Evolutionary conservation across 1,139 yeast genomes (phyloP).

Genomic region (Petasospora rhodanensis): DNA sequence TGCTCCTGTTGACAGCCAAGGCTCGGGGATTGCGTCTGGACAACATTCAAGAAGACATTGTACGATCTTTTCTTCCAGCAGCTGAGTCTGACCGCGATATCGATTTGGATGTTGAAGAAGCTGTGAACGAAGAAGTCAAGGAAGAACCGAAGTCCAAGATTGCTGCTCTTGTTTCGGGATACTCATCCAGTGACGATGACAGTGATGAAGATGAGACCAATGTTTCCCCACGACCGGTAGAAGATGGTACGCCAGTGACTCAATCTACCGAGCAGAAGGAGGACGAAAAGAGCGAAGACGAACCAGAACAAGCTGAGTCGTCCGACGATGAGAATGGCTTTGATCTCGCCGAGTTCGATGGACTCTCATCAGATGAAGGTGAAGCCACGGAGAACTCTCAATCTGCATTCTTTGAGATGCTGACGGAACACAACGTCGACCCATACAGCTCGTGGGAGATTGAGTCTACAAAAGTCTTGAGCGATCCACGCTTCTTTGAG

Average conservation of each 20-base stretch:
- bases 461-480: conserved; percentile 36
- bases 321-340: conserved; percentile 18
- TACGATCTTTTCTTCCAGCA: too few relatives aligned
- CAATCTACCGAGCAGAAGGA: background rate
- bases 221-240: too few relatives aligned
- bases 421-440: conserved; percentile 30
- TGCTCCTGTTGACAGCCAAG: conserved; percentile 38
- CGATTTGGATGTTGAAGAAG: background rate
- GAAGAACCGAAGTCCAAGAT: conserved; percentile 8
- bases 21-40: conserved; percentile 41
- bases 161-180: conserved; percentile 13
- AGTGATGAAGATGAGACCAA: conserved; percentile 4
- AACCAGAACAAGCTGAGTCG: conserved; percentile 6
- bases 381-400: conserved; percentile 1
- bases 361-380: conserved; percentile 10
- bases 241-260: conserved; percentile 3
- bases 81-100: background rate
- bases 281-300: background rate
- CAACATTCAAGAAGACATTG: conserved; percentile 9
- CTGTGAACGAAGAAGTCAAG: conserved; percentile 5
- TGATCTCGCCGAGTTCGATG: conserved; percentile 15
- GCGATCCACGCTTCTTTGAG: conserved; percentile 36
- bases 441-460: conserved; percentile 45
- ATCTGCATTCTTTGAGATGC: conserved; percentile 26
- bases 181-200: conserved; percentile 20